Percentiles rank a stretch among this genome's conserved stretches.
Conservation (phyloP, 2,329 filamentous ascomycete species). For the Xylaria sp. region DNA sequence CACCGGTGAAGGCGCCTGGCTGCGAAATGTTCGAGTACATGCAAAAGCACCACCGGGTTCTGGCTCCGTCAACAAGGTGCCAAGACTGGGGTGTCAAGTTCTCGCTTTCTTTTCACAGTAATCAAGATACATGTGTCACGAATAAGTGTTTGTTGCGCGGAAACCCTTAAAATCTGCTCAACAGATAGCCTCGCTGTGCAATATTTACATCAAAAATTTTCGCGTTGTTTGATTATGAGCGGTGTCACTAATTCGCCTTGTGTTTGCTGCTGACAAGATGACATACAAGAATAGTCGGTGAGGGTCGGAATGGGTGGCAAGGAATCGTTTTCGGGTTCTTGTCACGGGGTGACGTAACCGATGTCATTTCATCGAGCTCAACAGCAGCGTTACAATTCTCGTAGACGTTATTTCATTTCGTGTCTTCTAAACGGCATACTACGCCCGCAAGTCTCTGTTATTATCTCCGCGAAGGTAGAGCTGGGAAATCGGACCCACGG, state of each 20-base stretch:
- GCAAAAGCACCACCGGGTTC: constrained; percentile 4
- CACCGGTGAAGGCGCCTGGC: neutral
- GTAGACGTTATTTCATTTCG: neutral
- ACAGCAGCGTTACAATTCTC: constrained; percentile 17
- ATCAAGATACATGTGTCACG: constrained; percentile 3
- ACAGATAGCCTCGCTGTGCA: neutral
- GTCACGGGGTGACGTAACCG: constrained; percentile 5
- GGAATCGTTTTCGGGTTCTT: constrained; percentile 14
- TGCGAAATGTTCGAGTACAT: constrained; percentile 2
- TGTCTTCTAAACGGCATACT: neutral
- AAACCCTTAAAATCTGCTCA: neutral
- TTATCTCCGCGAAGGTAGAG: neutral
- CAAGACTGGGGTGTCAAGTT: constrained; percentile 12
- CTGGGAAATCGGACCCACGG: neutral
- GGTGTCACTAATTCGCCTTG: constrained; percentile 11
- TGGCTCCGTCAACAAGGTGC: constrained; percentile 10
- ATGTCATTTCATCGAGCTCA: constrained; percentile 15
- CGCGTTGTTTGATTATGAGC: neutral
- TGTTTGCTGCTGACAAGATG: constrained; percentile 35
- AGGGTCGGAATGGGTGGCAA: constrained; percentile 26
- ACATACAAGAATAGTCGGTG: constrained; percentile 34
- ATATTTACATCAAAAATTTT: neutral
- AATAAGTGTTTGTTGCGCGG: constrained; percentile 6
- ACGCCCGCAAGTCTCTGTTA: neutral
- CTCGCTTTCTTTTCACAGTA: constrained; percentile 7